Base-by-base conservation (phyloP, 2,329 filamentous ascomycete genomes). In the Fusarium sp. region DNA sequence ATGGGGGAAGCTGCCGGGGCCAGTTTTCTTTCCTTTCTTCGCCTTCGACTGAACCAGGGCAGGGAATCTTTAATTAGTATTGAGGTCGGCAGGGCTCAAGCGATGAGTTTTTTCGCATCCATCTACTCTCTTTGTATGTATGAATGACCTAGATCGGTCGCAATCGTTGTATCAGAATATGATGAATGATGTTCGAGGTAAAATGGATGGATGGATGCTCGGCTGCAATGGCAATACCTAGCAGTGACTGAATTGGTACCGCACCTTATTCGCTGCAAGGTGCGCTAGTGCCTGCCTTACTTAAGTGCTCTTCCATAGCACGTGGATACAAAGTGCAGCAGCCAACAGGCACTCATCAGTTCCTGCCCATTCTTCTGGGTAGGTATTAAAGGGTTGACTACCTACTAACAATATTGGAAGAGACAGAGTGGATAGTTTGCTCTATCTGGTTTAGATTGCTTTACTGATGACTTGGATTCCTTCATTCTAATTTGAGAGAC, bases 1-100 rank as follows among this genome's bases (percentile, higher is more conserved):
- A 71, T 74, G 72, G 72, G 69, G 69, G 51, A 57, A 59, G 67
- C 74, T 70, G 60, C 69, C 73, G 63, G 69, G 57, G 67, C 73
- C 73, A 60, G 64, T 73, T 69, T 74, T 73, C 70, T 69, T 74
- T 72, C 67, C 65, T 73, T 63, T 57, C 37, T 55, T 62, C 54
- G 26, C 41, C 41, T 57, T 61, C 41, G 49, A 52, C 37, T 50
- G 37, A 28, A 54, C 64, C 60, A 71, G 67, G 67, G 30, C 57
- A 57, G 41, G 56, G 46, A 39, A 49, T 34, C 46, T 53, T 44
- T 45, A 64, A 59, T 43, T 49, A 23, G 25, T 31, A 49, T 19
- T 54, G 46, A n/a, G 45, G 30, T 46, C 30, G 48, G 61, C 16
- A 60, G 30, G 52, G 41, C 53, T 59, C 53, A 12, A 39, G n/a